These are phyloP conservation scores for Colletotrichum scovillei DNA, from an alignment of 2,329 filamentous ascomycete genomes.

Conservation along the genomic window DNA sequence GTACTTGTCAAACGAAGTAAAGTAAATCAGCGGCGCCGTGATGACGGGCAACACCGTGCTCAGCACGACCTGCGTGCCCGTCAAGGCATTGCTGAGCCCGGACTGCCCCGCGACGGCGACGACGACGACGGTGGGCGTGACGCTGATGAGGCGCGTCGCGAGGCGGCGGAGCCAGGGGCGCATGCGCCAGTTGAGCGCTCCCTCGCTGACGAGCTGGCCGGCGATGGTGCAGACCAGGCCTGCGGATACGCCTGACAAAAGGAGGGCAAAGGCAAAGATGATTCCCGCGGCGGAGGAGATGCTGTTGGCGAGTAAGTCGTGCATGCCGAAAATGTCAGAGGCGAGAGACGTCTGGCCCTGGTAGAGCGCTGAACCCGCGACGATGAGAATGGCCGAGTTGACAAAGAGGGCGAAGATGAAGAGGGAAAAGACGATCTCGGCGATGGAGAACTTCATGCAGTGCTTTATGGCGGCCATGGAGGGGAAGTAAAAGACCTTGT, in stretches of 20 bases:
- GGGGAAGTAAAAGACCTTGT: constrained; percentile 74
- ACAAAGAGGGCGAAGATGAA: constrained; percentile 88
- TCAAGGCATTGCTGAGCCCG: constrained; percentile 78
- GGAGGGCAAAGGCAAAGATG: constrained; percentile 84
- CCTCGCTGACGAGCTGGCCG: constrained; percentile 89
- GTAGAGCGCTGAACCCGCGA: constrained; percentile 84
- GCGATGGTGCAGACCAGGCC: constrained; percentile 91
- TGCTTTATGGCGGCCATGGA: constrained; percentile 78
- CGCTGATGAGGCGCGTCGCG: constrained; percentile 81
- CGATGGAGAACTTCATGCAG: constrained; percentile 79
- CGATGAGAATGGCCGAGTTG: constrained; percentile 86
- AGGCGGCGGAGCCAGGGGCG: constrained; percentile 83
- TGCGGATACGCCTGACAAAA: constrained; percentile 83
- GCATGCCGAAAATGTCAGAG: constrained; percentile 86
- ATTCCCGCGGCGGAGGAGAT: constrained; percentile 82
- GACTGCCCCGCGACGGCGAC: constrained; percentile 79
- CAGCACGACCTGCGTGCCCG: constrained; percentile 81
- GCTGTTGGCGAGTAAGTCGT: constrained; percentile 74
- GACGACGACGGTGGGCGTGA: constrained; percentile 85
- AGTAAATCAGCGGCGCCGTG: constrained; percentile 84
- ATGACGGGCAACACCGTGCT: constrained; percentile 85
- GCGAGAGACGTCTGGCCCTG: constrained; percentile 67
- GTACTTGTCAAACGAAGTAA: constrained; percentile 81
- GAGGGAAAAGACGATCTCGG: constrained; percentile 77
- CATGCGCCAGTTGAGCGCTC: constrained; percentile 80